phyloP scores from a whole-genome alignment of 768 basidiomycete genomes.

The Termitomyces sp. region DNA sequence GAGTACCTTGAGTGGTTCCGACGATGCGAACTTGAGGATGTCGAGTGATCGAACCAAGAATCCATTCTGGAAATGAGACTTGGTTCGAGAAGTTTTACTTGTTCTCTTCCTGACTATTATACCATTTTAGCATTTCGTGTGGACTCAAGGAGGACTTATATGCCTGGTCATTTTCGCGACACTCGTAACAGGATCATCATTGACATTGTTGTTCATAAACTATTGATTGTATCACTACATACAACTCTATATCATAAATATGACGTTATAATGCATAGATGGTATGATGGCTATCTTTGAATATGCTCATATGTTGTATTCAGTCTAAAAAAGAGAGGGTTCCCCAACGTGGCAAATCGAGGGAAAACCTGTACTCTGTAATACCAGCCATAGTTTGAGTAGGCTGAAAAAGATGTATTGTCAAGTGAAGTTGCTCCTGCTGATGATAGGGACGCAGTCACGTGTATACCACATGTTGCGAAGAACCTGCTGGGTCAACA shows the following conservation, averaged over 20 bases:
- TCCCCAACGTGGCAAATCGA: too few relatives aligned
- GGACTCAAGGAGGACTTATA: background rate
- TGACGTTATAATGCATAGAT: background rate
- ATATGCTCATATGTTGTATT: too few relatives aligned
- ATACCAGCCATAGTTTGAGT: too few relatives aligned
- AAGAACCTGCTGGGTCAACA: too few relatives aligned
- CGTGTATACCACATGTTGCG: too few relatives aligned
- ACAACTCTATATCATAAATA: background rate
- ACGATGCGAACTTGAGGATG: conserved; percentile 8
- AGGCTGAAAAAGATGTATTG: too few relatives aligned
- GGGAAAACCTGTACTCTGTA: too few relatives aligned
- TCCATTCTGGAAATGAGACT: conserved; percentile 24
- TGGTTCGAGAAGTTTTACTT: background rate
- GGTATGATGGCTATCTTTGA: background rate
- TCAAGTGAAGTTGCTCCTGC: too few relatives aligned
- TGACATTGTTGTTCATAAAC: background rate
- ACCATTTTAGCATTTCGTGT: background rate
- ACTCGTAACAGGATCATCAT: background rate
- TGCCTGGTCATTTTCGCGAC: background rate
- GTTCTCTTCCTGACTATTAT: background rate
- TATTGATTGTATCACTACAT: background rate
- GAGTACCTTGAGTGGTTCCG: conserved; percentile 28
- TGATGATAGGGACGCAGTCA: too few relatives aligned
- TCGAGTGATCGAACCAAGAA: conserved; percentile 16
- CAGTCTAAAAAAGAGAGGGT: too few relatives aligned